These are phyloP conservation scores for Fusarium xyrophilum DNA, from an alignment of 2,329 filamentous ascomycete species.

Conservation along the genomic window DNA sequence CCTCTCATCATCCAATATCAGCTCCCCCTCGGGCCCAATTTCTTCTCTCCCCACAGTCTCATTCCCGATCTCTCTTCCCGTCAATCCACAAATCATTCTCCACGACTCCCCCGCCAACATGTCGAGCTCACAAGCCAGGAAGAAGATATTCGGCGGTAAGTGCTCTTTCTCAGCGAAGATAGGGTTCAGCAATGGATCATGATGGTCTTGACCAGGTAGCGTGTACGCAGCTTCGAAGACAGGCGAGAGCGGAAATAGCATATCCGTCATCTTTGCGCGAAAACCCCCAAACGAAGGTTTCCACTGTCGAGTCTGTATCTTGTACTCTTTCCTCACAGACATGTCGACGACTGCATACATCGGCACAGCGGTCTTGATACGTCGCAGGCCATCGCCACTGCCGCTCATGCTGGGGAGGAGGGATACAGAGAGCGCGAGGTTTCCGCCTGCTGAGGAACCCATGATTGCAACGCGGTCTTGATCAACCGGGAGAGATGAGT, in stretches of 20 bases:
- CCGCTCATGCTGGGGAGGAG: conserved; percentile 18
- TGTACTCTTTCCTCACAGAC: conserved; percentile 4
- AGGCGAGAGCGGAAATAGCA: not conserved
- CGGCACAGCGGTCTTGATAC: conserved; percentile 1
- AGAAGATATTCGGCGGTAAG: conserved; percentile 2
- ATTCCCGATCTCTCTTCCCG: not conserved
- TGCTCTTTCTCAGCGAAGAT: conserved; percentile 1
- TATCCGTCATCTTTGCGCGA: conserved; percentile 1
- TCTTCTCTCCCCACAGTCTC: not conserved
- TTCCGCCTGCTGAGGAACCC: conserved; percentile 18
- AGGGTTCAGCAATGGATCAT: conserved; percentile 15
- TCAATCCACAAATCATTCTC: conserved; percentile 14
- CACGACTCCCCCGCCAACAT: conserved; percentile 13
- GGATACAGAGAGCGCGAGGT: conserved; percentile 9
- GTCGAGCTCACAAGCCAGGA: conserved; percentile 16
- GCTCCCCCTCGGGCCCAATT: not conserved
- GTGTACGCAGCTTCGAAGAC: conserved; percentile 23
- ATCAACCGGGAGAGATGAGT: conserved; percentile 3
- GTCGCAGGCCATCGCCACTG: conserved; percentile 11
- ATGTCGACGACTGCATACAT: conserved; percentile 14
- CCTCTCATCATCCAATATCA: conserved; percentile 20
- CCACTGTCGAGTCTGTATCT: conserved; percentile 7
- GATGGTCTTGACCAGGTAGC: not conserved
- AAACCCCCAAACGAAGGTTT: conserved; percentile 14
- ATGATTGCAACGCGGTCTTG: conserved; percentile 6